A percentile compares a stretch with the other conserved stretches of the same genome.
phyloP scores from a whole-genome alignment of 1,284 basidiomycete genomes.

The Cryptococcus sp. region DNA sequence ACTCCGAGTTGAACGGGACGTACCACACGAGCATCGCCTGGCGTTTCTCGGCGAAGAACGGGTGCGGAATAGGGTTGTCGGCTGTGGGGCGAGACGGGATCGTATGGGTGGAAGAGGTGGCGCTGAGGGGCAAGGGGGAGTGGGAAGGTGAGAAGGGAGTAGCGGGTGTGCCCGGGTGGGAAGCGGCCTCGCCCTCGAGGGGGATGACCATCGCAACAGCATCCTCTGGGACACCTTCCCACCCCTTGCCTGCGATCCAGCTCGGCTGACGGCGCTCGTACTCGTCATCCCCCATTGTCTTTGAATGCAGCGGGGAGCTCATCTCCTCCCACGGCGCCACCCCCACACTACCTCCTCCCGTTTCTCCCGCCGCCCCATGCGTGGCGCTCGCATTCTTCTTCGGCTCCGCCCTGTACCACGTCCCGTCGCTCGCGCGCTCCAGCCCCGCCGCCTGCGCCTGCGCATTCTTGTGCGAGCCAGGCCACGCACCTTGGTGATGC shows the following conservation, averaged over 20 bases:
- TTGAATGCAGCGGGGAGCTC: not conserved
- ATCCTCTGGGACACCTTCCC: constrained; percentile 46
- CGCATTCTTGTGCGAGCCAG: not conserved
- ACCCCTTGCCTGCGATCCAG: constrained; percentile 44
- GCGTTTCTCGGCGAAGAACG: constrained; percentile 24
- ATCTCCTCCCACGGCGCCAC: not conserved
- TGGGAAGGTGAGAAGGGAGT: not conserved
- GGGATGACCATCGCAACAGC: constrained; percentile 50
- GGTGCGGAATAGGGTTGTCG: constrained; percentile 19
- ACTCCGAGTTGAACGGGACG: constrained; percentile 43
- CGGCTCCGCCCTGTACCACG: not conserved
- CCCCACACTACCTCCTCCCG: no score
- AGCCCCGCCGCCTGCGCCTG: no score
- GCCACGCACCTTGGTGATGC: constrained; percentile 5
- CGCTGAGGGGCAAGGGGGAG: constrained; percentile 8
- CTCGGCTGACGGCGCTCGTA: not conserved
- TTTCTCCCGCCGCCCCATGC: no score
- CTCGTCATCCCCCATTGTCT: not conserved
- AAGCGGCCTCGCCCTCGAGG: constrained; percentile 19
- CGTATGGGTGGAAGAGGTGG: not conserved
- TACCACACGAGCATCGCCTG: constrained; percentile 48
- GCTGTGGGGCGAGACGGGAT: constrained; percentile 6
- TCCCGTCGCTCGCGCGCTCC: not conserved
- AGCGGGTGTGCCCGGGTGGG: not conserved
- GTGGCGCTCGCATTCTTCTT: not conserved